Conservation (phyloP, 164 flowering plant genomes). For the Vitis riparia region DNA sequence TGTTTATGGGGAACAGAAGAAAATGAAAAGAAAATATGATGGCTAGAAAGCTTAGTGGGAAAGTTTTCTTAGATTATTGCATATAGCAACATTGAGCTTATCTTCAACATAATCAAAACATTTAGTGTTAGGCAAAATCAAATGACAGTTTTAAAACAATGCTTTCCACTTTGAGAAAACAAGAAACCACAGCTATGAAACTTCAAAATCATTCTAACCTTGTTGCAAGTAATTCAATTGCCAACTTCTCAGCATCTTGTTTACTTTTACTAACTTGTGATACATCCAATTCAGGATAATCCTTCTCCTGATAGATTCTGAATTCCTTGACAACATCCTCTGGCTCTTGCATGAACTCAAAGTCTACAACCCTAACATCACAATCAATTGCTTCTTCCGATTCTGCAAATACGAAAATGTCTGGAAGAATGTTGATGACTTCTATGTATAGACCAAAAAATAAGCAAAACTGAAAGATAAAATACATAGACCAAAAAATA, state of each 20-base stretch:
- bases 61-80: too few relatives aligned
- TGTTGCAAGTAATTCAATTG: constrained; percentile 56
- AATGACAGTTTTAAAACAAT: background rate
- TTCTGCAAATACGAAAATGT: constrained; percentile 10
- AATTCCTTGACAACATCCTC: constrained; percentile 30
- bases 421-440: background rate
- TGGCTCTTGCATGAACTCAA: constrained; percentile 23
- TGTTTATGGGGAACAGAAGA: background rate
- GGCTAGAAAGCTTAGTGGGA: too few relatives aligned
- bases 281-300: constrained; percentile 10
- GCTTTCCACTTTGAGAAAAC: background rate
- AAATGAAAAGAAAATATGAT: too few relatives aligned
- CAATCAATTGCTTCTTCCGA: constrained; percentile 24
- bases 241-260: constrained; percentile 55
- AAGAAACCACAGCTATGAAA: background rate
- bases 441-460: background rate
- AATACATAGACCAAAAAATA: background rate
- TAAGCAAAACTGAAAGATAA: background rate
- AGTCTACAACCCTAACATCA: constrained; percentile 12
- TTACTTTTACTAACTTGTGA: constrained; percentile 17
- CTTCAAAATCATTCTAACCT: constrained; percentile 41
- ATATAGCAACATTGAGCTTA: background rate
- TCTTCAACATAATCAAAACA: background rate
- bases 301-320: constrained; percentile 5
- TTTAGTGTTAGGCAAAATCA: background rate